phyloP scores from a whole-genome alignment of 305 asterid genomes.

The Plantago coronopus region DNA sequence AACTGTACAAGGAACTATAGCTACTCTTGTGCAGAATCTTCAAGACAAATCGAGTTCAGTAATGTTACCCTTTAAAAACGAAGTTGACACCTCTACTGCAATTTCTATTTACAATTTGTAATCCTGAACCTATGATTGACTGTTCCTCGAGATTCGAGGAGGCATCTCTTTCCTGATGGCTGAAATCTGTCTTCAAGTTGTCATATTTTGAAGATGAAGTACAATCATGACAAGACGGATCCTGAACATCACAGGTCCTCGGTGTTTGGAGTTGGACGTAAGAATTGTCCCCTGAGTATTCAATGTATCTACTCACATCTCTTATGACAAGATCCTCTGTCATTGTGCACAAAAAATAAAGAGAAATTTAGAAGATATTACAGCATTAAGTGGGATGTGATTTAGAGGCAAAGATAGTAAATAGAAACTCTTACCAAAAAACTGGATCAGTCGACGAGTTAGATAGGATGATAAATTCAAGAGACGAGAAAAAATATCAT shows the following conservation, averaged over 20 bases:
- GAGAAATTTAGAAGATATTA: neutral
- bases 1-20: slow-evolving; percentile 5
- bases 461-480: slow-evolving; percentile 55
- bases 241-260: slow-evolving; percentile 25
- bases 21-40: no score
- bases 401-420: neutral
- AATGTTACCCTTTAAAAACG: slow-evolving; percentile 72
- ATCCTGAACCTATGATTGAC: slow-evolving; percentile 39
- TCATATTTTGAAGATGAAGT: slow-evolving; percentile 42
- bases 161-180: slow-evolving; percentile 31
- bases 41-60: neutral
- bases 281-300: slow-evolving; percentile 37
- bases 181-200: slow-evolving; percentile 29
- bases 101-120: slow-evolving; percentile 49
- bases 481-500: slow-evolving; percentile 63
- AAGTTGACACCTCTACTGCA: slow-evolving; percentile 49
- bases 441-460: slow-evolving; percentile 42
- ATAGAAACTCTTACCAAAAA: slow-evolving; percentile 49
- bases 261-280: slow-evolving; percentile 30
- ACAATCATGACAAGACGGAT: slow-evolving; percentile 28
- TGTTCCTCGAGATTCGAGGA: slow-evolving; percentile 28
- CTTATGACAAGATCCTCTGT: slow-evolving; percentile 62
- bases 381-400: no score
- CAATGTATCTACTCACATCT: slow-evolving; percentile 45
- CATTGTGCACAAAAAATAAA: slow-evolving; percentile 22